These are phyloP conservation scores for Acmispon strigosus DNA, from an alignment of 306 rosid genomes.

Conservation along the genomic window DNA sequence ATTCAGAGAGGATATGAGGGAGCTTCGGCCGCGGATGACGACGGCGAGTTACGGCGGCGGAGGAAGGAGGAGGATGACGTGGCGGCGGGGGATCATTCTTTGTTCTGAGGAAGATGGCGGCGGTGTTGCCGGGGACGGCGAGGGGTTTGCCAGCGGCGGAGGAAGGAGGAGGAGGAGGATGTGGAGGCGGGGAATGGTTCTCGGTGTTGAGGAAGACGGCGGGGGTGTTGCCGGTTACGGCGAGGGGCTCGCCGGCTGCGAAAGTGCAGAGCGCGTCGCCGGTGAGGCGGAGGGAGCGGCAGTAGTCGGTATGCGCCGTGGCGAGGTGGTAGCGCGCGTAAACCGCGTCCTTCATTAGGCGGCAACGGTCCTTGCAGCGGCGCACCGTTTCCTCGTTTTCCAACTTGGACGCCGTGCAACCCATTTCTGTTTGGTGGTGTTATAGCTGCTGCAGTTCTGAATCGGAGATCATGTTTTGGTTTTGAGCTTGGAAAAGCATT, in stretches of 20 bases:
- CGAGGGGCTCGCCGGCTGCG: constrained; percentile 64
- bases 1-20: constrained; percentile 88
- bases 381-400: constrained; percentile 86
- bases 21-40: constrained; percentile 57
- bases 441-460: not conserved
- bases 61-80: constrained; percentile 36
- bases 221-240: constrained; percentile 69
- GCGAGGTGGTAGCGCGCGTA: constrained; percentile 83
- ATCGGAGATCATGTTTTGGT: not conserved
- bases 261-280: constrained; percentile 68
- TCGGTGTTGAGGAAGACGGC: constrained; percentile 47
- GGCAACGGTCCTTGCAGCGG: constrained; percentile 90
- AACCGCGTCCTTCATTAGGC: constrained; percentile 71
- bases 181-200: not conserved
- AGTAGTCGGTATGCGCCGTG: constrained; percentile 87
- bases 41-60: constrained; percentile 25
- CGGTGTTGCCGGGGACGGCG: constrained; percentile 62
- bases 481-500: not conserved
- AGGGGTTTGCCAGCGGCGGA: constrained; percentile 51
- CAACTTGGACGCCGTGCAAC: constrained; percentile 82
- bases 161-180: constrained; percentile 34
- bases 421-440: too few relatives aligned
- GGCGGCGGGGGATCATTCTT: not conserved
- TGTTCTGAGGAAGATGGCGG: constrained; percentile 52
- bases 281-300: constrained; percentile 73